These are phyloP conservation scores for Tetraselmis striata DNA, from an alignment of 139 green algal species.

Conservation along the genomic window DNA sequence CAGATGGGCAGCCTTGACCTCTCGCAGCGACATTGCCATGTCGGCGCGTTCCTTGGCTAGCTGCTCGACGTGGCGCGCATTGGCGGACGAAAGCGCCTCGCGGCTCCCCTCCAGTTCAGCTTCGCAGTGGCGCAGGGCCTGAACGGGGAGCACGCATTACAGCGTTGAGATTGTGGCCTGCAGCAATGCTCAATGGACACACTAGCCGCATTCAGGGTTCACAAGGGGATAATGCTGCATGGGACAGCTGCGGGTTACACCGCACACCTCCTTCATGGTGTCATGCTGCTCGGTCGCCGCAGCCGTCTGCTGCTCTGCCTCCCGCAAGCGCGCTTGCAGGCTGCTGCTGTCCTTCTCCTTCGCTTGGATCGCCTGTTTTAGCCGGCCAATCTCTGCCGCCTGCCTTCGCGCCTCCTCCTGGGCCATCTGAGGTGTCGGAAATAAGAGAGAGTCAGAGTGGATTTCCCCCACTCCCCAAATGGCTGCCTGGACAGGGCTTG, in stretches of 20 bases:
- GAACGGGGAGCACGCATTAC: not conserved
- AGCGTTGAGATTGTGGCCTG: too few species aligned
- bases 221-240: too few species aligned
- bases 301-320: not conserved
- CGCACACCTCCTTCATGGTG: not conserved
- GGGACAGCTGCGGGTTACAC: too few species aligned
- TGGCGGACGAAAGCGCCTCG: slow-evolving; percentile 18
- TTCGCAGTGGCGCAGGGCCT: slow-evolving; percentile 8
- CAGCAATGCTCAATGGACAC: too few species aligned
- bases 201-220: too few species aligned
- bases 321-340: not conserved
- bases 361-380: not conserved
- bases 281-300: not conserved
- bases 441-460: too few species aligned
- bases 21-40: not conserved
- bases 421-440: too few species aligned
- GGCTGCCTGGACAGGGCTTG: too few species aligned
- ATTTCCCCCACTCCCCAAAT: too few species aligned
- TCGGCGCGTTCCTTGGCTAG: slow-evolving; percentile 20
- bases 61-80: slow-evolving; percentile 35
- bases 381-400: not conserved
- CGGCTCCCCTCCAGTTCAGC: slow-evolving; percentile 34
- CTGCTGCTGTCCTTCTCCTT: not conserved
- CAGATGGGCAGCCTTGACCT: not conserved
- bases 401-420: not conserved